Conservation (phyloP, 2,329 filamentous ascomycete species). For the Colletotrichum tropicicola region DNA sequence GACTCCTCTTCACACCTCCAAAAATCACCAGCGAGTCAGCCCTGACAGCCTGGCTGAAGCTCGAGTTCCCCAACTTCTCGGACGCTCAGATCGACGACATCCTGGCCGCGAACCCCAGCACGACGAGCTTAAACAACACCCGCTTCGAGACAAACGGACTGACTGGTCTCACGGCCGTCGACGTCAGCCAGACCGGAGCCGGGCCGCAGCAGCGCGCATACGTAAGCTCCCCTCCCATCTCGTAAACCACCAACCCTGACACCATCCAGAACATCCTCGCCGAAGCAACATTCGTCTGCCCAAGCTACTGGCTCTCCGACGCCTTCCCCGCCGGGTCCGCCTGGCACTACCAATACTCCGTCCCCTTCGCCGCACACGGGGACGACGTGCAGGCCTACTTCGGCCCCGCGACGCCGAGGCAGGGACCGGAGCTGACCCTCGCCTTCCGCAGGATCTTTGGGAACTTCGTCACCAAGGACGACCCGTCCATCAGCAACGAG, state of each 20-base stretch:
- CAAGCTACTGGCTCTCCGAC: constrained; percentile 63
- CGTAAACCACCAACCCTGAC: not conserved
- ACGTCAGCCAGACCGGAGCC: constrained; percentile 55
- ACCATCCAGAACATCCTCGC: constrained; percentile 60
- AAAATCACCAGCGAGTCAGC: constrained; percentile 50
- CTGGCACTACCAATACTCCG: constrained; percentile 60
- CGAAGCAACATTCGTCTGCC: constrained; percentile 64
- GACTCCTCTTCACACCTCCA: constrained; percentile 51
- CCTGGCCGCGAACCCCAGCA: constrained; percentile 39
- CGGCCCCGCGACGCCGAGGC: constrained; percentile 36
- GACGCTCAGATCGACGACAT: constrained; percentile 46
- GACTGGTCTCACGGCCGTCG: constrained; percentile 32
- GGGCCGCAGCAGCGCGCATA: constrained; percentile 58
- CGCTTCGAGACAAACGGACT: constrained; percentile 30
- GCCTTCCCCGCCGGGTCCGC: constrained; percentile 45
- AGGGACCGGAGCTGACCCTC: constrained; percentile 37
- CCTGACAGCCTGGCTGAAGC: constrained; percentile 48
- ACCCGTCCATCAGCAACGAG: constrained; percentile 47
- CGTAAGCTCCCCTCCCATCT: not conserved
- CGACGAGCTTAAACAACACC: constrained; percentile 21
- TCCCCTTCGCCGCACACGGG: constrained; percentile 49
- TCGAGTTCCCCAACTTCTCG: constrained; percentile 33
- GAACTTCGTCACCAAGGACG: constrained; percentile 52
- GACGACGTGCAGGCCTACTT: constrained; percentile 48
- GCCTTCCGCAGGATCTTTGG: constrained; percentile 55